phyloP scores from a whole-genome alignment of 441 rosid species.

The Pelargonium cotyledonis region DNA sequence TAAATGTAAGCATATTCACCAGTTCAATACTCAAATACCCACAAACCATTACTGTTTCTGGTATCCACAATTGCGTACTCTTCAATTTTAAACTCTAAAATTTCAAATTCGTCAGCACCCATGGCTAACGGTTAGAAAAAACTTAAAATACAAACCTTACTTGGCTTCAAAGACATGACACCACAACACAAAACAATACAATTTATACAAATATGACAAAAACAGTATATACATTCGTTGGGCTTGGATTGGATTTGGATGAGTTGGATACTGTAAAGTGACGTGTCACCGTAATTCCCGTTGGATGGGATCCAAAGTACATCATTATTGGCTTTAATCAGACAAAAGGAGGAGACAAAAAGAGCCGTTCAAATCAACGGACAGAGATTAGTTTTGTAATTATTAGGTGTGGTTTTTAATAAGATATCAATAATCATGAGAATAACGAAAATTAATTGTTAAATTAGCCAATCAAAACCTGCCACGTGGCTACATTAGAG shows the following conservation, averaged over 20 bases:
- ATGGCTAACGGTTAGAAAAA: not conserved
- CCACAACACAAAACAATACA: not conserved
- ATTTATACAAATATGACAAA: not conserved
- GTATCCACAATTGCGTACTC: not conserved
- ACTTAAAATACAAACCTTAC: not conserved
- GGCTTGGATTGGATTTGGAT: too few relatives aligned
- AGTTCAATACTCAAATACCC: not conserved
- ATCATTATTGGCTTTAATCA: not conserved
- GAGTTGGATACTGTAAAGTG: too few relatives aligned
- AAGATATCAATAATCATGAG: not conserved
- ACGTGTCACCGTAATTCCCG: too few relatives aligned
- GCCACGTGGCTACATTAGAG: not conserved
- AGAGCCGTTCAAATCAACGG: conserved; percentile 3
- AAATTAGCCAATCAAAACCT: not conserved
- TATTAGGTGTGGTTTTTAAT: not conserved
- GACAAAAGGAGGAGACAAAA: not conserved
- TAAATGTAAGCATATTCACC: conserved; percentile 6
- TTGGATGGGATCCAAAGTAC: not conserved
- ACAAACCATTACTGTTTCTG: not conserved
- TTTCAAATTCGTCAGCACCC: too few relatives aligned
- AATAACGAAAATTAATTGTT: not conserved
- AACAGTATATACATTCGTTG: too few relatives aligned
- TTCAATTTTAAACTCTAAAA: not conserved
- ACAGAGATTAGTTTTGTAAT: not conserved
- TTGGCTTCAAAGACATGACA: conserved; percentile 1